These are phyloP conservation scores for Nothophoma quercina DNA, from an alignment of 2,329 filamentous ascomycete species.

Conservation along the genomic window DNA sequence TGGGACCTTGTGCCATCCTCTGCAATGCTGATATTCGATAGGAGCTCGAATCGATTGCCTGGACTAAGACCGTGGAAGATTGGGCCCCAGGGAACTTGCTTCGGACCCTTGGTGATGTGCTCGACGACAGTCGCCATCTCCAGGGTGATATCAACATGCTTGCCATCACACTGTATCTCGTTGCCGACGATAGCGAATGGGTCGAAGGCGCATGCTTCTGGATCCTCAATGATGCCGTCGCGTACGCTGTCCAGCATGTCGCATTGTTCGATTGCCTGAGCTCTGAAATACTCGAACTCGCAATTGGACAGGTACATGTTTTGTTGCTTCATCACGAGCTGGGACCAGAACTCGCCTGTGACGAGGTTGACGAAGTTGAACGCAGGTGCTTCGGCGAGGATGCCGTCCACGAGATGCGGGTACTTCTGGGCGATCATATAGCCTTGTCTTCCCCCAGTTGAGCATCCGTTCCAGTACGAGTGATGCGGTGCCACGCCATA, in stretches of 20 bases:
- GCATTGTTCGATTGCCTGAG: constrained; percentile 32
- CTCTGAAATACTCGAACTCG: constrained; percentile 35
- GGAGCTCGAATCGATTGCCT: constrained; percentile 20
- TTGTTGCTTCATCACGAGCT: constrained; percentile 40
- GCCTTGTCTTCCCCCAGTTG: constrained; percentile 46
- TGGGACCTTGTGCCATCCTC: constrained; percentile 27
- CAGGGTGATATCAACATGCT: constrained; percentile 24
- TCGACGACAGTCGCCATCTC: constrained; percentile 31
- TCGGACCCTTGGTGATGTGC: constrained; percentile 28
- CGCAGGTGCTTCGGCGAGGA: constrained; percentile 45
- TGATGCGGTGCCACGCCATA: constrained; percentile 44
- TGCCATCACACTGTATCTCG: constrained; percentile 30
- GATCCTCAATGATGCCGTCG: constrained; percentile 46
- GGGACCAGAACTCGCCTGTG: constrained; percentile 34
- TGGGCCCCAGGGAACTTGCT: constrained; percentile 13
- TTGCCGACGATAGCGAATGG: constrained; percentile 20
- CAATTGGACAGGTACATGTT: constrained; percentile 33
- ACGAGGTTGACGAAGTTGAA: constrained; percentile 32
- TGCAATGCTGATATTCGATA: constrained; percentile 23
- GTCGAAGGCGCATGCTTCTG: constrained; percentile 35
- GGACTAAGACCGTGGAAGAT: constrained; percentile 22
- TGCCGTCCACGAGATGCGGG: constrained; percentile 44
- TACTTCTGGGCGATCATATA: constrained; percentile 45
- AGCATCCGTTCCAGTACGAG: constrained; percentile 48
- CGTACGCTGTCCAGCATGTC: constrained; percentile 37